These are phyloP conservation scores for Ophiostoma angusticollis DNA, from an alignment of 2,329 filamentous ascomycete species.

Conservation along the genomic window DNA sequence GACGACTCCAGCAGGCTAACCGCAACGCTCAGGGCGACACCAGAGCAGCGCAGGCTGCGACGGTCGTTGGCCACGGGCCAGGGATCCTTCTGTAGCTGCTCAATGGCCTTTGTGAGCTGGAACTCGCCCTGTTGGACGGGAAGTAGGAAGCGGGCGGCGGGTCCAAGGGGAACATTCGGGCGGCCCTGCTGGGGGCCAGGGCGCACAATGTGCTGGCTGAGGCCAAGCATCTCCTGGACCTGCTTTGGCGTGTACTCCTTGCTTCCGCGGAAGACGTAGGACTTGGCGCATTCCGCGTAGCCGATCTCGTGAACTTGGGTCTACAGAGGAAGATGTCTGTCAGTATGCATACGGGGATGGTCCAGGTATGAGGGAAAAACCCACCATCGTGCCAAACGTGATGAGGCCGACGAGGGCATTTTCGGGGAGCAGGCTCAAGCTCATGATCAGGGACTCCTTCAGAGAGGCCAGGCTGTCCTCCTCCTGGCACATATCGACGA, in stretches of 20 bases:
- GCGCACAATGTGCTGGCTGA: slow-evolving; percentile 58
- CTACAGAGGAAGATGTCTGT: slow-evolving; percentile 32
- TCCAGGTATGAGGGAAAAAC: slow-evolving; percentile 11
- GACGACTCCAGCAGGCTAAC: slow-evolving; percentile 85
- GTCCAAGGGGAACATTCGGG: slow-evolving; percentile 55
- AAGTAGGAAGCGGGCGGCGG: slow-evolving; percentile 79
- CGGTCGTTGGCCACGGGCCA: slow-evolving; percentile 95
- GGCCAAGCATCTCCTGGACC: slow-evolving; percentile 97
- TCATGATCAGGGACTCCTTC: slow-evolving; percentile 80
- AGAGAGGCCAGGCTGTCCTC: slow-evolving; percentile 72
- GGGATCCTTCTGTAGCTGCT: slow-evolving; percentile 90
- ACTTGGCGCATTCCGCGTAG: slow-evolving; percentile 95
- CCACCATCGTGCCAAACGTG: slow-evolving; percentile 85
- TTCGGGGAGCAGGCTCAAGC: slow-evolving; percentile 66
- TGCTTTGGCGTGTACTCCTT: slow-evolving; percentile 98
- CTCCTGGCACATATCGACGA: slow-evolving; percentile 80
- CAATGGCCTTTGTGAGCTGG: slow-evolving; percentile 88
- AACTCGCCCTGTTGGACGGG: slow-evolving; percentile 95
- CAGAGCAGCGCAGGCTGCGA: slow-evolving; percentile 80
- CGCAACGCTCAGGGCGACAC: slow-evolving; percentile 90
- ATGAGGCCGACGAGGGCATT: slow-evolving; percentile 73
- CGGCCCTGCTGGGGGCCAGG: slow-evolving; percentile 64
- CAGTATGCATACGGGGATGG: slow-evolving; percentile 10
- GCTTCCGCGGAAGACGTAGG: slow-evolving; percentile 93
- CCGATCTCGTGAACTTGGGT: slow-evolving; percentile 95